Conservation (phyloP, 805 yeast genomes). For the Candida adriatica region DNA sequence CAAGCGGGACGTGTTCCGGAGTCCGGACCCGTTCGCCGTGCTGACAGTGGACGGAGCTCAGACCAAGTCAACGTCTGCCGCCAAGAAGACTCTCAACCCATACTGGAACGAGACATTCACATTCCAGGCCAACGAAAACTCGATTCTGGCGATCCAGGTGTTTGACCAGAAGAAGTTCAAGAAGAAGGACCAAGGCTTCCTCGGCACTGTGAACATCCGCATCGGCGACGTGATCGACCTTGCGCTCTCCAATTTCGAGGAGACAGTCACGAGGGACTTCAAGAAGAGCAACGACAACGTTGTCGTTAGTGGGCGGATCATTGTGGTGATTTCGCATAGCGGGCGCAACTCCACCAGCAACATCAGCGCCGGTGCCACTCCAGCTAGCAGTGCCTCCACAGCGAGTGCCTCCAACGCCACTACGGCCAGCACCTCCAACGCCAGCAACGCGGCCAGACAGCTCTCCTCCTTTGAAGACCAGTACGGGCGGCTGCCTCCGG, state of each 20-base stretch:
- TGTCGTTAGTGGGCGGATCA: constrained; percentile 89
- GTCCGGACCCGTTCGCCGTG: constrained; percentile 98
- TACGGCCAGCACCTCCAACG: constrained; percentile 2
- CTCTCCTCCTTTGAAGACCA: constrained; percentile 96
- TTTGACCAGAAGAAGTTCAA: constrained; percentile 97
- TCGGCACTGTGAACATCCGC: constrained; percentile 91
- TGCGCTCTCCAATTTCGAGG: constrained; percentile 43
- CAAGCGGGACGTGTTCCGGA: constrained; percentile 90
- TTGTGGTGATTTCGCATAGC: constrained; percentile 60
- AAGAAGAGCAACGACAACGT: constrained; percentile 87
- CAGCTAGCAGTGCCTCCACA: constrained; percentile 21
- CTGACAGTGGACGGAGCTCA: constrained; percentile 96
- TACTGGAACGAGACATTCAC: constrained; percentile 94
- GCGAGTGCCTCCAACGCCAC: constrained; percentile 22
- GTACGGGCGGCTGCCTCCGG: constrained; percentile 92
- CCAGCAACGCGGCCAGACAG: constrained; percentile 39
- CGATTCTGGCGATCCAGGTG: constrained; percentile 85
- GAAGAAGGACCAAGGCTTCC: constrained; percentile 96
- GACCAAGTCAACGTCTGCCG: constrained; percentile 90
- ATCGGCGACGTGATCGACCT: constrained; percentile 84
- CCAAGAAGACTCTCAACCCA: constrained; percentile 90
- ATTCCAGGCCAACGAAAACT: constrained; percentile 70
- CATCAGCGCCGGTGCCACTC: constrained; percentile 6
- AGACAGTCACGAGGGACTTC: constrained; percentile 87
- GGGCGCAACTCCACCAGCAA: too few species aligned